These are phyloP conservation scores for Corchorus olitorius DNA, from an alignment of 345 rosid species.

Conservation along the genomic window DNA sequence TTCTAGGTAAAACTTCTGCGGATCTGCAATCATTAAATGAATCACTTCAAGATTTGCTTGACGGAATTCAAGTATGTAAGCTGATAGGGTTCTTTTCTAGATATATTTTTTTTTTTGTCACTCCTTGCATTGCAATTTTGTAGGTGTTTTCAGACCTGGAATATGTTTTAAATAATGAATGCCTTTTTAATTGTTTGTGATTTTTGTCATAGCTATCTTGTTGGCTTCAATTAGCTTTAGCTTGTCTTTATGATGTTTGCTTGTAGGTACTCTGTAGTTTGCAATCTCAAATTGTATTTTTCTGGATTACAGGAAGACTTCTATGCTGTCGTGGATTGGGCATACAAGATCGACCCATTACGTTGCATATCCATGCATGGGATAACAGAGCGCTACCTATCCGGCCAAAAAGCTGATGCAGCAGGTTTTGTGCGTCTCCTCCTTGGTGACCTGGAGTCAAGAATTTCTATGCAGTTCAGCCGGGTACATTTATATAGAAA, in stretches of 20 bases:
- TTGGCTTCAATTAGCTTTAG: not conserved
- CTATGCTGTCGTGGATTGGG: slow-evolving; percentile 99
- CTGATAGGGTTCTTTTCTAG: not conserved
- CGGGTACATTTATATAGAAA: slow-evolving; percentile 58
- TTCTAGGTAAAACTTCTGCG: slow-evolving; percentile 69
- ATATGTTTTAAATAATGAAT: not conserved
- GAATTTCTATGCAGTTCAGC: slow-evolving; percentile 86
- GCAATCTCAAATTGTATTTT: slow-evolving; percentile 10
- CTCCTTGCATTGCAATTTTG: not conserved
- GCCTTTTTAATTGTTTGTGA: not conserved
- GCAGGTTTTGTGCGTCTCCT: slow-evolving; percentile 98
- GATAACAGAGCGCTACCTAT: slow-evolving; percentile 90
- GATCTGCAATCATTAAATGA: slow-evolving; percentile 84
- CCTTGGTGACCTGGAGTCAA: slow-evolving; percentile 93
- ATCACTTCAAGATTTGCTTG: slow-evolving; percentile 94
- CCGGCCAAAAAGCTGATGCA: slow-evolving; percentile 99
- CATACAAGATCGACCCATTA: slow-evolving; percentile 94
- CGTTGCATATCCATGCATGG: slow-evolving; percentile 99
- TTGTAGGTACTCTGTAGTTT: not conserved
- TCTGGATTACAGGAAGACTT: slow-evolving; percentile 81
- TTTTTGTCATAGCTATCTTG: not conserved
- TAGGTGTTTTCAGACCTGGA: not conserved
- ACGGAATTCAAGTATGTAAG: slow-evolving; percentile 82
- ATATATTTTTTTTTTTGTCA: slow-evolving; percentile 4
- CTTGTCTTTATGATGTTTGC: not conserved